Evolutionary conservation across 495 filamentous ascomycete genomes (phyloP), one percentile per base, ranked within the genome.

Genomic region (Tetracladium setigerum): DNA sequence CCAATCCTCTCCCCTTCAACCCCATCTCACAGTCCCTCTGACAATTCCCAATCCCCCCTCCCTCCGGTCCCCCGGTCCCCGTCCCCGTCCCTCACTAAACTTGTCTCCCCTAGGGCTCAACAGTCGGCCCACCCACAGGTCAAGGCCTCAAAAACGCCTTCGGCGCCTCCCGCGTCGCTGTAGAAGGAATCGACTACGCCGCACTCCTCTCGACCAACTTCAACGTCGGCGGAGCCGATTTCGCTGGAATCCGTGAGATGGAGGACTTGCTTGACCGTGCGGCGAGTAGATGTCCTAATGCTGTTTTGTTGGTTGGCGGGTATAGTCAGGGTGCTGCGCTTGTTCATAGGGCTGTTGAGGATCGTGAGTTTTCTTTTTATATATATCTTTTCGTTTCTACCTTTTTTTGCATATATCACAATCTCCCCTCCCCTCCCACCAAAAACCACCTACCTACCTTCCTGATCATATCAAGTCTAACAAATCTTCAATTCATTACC

Each of bases 271-370:
- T 13, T 42, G 37, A 27, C 7, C 3, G 22, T 27, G 22, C 22
- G 3, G 22, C 22, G 22, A 27, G 22, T 27, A 3, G 22, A 3
- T 27, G 22, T 27, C 22, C 22, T 27, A 27, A 27, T 27, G 3
- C 22, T 27, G 22, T 27, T 27, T 7, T 27, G 3, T 3, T 27
- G 3, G 22, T 27, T 27, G 15, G 55, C 57, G 11, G 58, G 61
- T 69, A 69, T 52, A 72, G 72, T 53, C 77, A 80, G 58, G 78
- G 78, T 35, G 74, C 76, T 4, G 76, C 77, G 17, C 62, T 82
- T 36, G 67, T 70, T 39, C 69, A 76, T 46, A 65, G 62, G 37
- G 67, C 75, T 1, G 64, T 78, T 42, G 60, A 69, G 39, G 46
- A 58, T 11, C 64, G 72, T 27, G 7, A 3, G 22, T 27, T 7